A percentile compares a stretch with the other conserved stretches of the same genome.
phyloP scores from a whole-genome alignment of 306 rosid species.

The Cucumis hystrix region DNA sequence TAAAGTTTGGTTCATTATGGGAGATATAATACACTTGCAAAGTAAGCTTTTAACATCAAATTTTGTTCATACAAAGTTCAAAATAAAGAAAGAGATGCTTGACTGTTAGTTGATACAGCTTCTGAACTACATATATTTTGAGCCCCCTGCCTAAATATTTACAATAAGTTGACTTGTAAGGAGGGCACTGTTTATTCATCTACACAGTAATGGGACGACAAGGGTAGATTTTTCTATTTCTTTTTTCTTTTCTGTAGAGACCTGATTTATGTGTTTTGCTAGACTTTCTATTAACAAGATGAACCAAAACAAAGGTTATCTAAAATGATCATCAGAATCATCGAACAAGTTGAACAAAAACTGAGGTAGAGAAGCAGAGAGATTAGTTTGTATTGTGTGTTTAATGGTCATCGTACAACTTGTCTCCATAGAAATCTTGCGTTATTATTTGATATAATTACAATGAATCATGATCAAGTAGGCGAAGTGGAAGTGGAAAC shows the following conservation, averaged over 20 bases:
- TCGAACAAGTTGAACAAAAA: constrained; percentile 58
- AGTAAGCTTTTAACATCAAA: neutral
- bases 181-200: neutral
- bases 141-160: neutral
- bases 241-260: neutral
- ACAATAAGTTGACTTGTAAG: neutral
- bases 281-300: neutral
- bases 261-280: neutral
- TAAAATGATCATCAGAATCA: constrained; percentile 34
- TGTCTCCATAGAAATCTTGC: neutral
- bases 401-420: neutral
- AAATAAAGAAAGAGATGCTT: neutral
- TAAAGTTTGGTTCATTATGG: neutral
- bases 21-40: neutral
- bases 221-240: neutral
- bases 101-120: neutral
- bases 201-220: neutral
- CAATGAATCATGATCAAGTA: neutral
- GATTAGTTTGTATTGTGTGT: neutral
- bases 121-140: neutral
- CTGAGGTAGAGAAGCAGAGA: constrained; percentile 43
- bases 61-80: neutral
- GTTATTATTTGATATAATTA: neutral
- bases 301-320: neutral
- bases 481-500: neutral